Evolutionary conservation across 495 filamentous ascomycete genomes (phyloP).

Genomic region (Gamarada debralockiae): DNA sequence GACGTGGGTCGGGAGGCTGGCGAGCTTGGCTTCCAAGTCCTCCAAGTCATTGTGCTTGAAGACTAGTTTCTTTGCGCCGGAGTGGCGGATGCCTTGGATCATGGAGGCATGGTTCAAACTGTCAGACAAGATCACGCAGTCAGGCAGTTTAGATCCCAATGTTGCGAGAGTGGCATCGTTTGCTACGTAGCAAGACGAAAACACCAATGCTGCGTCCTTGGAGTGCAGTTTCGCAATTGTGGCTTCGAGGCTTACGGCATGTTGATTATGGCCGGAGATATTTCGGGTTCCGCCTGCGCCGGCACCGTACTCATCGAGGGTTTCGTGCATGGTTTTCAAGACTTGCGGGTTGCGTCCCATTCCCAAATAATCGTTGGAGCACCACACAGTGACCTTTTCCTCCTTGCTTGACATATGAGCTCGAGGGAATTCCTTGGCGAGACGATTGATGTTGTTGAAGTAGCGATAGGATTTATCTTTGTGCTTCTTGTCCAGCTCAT

Average conservation of each 20-base stretch:
- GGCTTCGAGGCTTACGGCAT: conserved; percentile 80
- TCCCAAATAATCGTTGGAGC: conserved; percentile 97
- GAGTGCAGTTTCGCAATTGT: conserved; percentile 83
- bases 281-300: conserved; percentile 95
- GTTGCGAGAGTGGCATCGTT: conserved; percentile 98
- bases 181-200: conserved; percentile 95
- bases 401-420: conserved; percentile 84
- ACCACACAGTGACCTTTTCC: conserved; percentile 96
- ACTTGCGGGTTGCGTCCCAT: conserved; percentile 93
- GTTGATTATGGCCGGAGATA: conserved; percentile 96
- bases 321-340: conserved; percentile 87
- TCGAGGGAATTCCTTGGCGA: conserved; percentile 93
- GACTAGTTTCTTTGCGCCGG: conserved; percentile 91
- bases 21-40: conserved; percentile 88
- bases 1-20: conserved; percentile 72
- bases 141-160: conserved; percentile 88
- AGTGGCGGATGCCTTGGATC: conserved; percentile 99
- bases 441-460: conserved; percentile 99
- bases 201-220: conserved; percentile 90
- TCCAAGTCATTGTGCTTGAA: conserved; percentile 96
- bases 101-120: conserved; percentile 97
- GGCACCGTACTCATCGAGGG: conserved; percentile 90
- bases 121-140: conserved; percentile 94
- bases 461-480: conserved; percentile 99
- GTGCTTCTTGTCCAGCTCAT: conserved; percentile 95